A percentile compares a stretch with the other conserved stretches of the same genome.
Evolutionary conservation across 1,284 basidiomycete species (phyloP).

Genomic region (Ustilago bromivora): DNA sequence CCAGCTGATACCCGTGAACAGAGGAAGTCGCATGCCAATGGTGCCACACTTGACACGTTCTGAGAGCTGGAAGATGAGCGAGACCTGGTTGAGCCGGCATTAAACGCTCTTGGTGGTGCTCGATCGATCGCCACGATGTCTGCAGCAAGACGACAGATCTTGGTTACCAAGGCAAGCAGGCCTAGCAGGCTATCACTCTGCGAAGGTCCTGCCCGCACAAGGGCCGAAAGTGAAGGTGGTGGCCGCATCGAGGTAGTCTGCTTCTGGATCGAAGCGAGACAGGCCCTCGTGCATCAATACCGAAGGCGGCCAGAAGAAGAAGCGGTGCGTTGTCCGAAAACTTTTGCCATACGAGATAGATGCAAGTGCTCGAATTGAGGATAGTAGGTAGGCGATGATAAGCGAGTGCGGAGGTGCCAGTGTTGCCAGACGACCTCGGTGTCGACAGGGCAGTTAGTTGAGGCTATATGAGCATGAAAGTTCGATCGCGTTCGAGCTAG

Average conservation of each 20-base stretch:
- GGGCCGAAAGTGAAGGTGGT: constrained; percentile 25
- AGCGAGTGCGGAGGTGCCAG: neutral
- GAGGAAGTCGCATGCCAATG: constrained; percentile 8
- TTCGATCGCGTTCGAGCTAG: neutral
- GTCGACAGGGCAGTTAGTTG: neutral
- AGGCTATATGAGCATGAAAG: neutral
- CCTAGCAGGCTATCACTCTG: constrained; percentile 19
- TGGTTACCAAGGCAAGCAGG: constrained; percentile 21
- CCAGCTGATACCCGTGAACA: constrained; percentile 6
- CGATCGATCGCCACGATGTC: constrained; percentile 29
- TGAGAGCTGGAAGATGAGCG: constrained; percentile 1
- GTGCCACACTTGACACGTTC: neutral
- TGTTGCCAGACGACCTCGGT: neutral
- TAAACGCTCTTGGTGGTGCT: neutral
- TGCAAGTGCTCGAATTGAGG: neutral
- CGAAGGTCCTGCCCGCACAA: constrained; percentile 14
- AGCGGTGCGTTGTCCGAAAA: neutral
- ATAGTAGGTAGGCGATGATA: neutral
- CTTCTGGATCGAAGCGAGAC: constrained; percentile 22
- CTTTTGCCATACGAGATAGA: constrained; percentile 18
- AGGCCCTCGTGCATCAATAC: constrained; percentile 20
- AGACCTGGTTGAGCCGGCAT: neutral
- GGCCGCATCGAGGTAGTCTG: constrained; percentile 35
- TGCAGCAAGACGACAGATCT: constrained; percentile 33
- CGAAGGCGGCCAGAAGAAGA: constrained; percentile 11